These are phyloP conservation scores for Vicia villosa DNA, from an alignment of 306 rosid species.

Conservation along the genomic window DNA sequence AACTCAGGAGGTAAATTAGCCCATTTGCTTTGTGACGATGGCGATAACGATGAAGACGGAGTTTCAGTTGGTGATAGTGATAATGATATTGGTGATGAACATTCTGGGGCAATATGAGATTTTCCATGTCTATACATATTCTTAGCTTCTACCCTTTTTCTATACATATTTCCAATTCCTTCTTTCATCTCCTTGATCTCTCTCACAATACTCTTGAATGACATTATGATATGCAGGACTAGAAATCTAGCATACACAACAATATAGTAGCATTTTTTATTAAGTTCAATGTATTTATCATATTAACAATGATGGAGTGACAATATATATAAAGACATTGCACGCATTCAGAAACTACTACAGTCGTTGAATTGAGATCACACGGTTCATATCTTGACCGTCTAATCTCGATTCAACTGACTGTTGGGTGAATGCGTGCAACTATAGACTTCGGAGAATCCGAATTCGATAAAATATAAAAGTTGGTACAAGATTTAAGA, in stretches of 20 bases:
- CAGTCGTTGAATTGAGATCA: background rate
- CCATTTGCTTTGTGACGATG: slow-evolving; percentile 59
- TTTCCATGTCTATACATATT: slow-evolving; percentile 58
- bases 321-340: slow-evolving; percentile 8
- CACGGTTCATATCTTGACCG: background rate
- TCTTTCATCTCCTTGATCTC: slow-evolving; percentile 66
- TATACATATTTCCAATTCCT: slow-evolving; percentile 54
- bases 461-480: background rate
- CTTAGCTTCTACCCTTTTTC: slow-evolving; percentile 51
- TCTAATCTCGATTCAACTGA: background rate
- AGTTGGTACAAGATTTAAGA: slow-evolving; percentile 10
- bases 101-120: slow-evolving; percentile 81
- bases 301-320: slow-evolving; percentile 27
- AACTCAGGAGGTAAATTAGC: slow-evolving; percentile 83
- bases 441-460: too few species aligned
- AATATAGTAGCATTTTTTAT: background rate
- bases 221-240: slow-evolving; percentile 47
- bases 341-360: background rate
- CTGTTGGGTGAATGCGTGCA: too few species aligned
- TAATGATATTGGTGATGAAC: slow-evolving; percentile 41
- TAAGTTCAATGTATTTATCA: slow-evolving; percentile 31
- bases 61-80: slow-evolving; percentile 1
- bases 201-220: slow-evolving; percentile 53
- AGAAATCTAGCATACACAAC: slow-evolving; percentile 19
- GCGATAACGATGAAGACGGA: slow-evolving; percentile 22